Base-by-base conservation (phyloP, 2,329 filamentous ascomycete species). In the Zasmidium citrigriseum region DNA sequence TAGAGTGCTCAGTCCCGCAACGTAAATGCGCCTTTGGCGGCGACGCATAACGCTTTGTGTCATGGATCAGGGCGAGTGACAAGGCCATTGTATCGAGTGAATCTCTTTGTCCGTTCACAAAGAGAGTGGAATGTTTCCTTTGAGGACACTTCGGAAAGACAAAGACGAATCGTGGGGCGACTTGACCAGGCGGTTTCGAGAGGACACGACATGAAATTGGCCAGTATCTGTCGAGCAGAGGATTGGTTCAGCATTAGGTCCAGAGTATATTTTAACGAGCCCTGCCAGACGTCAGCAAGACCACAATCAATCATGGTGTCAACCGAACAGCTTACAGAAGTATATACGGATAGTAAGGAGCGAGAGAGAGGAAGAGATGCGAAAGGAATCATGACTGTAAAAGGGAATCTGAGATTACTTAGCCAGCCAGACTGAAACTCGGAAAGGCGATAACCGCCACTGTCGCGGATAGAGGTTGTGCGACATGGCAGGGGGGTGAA, bases 21-120 rank as follows among this genome's bases (percentile, higher is more conserved):
- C 34, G 18, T 41, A 41, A 16, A 41, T 41, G 18, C 7, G 4
- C 34, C 34, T 41, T 41, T 41, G 34, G 4, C 25, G n/a, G 1
- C 14, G 16, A 51, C 48, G 23, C 48, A 51, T 51, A 51, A 38
- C 48, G 14, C 48, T 21, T 51, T 51, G 48, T 51, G 48, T 51
- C 25, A 25, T 34, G 25, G 25, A 18, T 14, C 5, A 34, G 11
- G n/a, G 29, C 21, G n/a, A 51, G n/a, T 38, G 25, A 51, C 48
- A 51, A 51, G 48, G 24, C n/a, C 48, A 38, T 51, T 51, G 48
- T 51, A 12, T n/a, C 20, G 21, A 51, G 22, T 51, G 22, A 51
- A 21, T 38, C 20, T 34, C 20, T 41, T 41, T 41, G 34, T 41
- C 5, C 4, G 7, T 41, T 41, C 34, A 41, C 34, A 41, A 41